Percentiles rank a stretch among this genome's conserved stretches.
phyloP scores from a whole-genome alignment of 805 yeast genomes.

The Cyberlindnera suaveolens region DNA sequence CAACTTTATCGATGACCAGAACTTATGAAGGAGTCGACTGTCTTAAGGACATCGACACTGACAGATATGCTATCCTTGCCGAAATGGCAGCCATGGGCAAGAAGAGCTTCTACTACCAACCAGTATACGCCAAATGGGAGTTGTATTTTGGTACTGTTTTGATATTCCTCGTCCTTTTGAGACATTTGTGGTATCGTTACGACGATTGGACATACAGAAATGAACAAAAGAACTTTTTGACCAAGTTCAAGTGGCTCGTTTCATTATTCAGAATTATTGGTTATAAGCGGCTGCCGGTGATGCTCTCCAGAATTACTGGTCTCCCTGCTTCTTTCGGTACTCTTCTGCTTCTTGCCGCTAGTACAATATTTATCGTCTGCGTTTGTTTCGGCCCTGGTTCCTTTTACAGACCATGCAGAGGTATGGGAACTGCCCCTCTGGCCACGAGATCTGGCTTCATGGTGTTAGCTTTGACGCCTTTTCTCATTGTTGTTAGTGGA shows the following conservation, averaged over 20 bases:
- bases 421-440: constrained; percentile 55
- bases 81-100: constrained; percentile 12
- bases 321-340: constrained; percentile 32
- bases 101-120: constrained; percentile 13
- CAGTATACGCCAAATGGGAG: constrained; percentile 10
- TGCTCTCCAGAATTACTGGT: constrained; percentile 31
- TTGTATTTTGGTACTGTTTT: constrained; percentile 15
- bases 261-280: constrained; percentile 28
- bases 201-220: constrained; percentile 16
- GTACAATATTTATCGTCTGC: constrained; percentile 28
- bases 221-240: background rate
- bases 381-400: constrained; percentile 38
- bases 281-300: constrained; percentile 28
- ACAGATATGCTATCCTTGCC: background rate
- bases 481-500: constrained; percentile 44
- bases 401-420: constrained; percentile 45
- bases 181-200: constrained; percentile 9
- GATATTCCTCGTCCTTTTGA: constrained; percentile 3
- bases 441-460: constrained; percentile 48
- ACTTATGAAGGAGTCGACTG: constrained; percentile 17
- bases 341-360: constrained; percentile 26
- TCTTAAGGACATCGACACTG: constrained; percentile 6
- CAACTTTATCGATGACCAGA: constrained; percentile 5
- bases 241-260: constrained; percentile 13
- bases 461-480: constrained; percentile 45